Evolutionary conservation across 345 rosid species (phyloP).

Genomic region (Eucalyptus regnans): DNA sequence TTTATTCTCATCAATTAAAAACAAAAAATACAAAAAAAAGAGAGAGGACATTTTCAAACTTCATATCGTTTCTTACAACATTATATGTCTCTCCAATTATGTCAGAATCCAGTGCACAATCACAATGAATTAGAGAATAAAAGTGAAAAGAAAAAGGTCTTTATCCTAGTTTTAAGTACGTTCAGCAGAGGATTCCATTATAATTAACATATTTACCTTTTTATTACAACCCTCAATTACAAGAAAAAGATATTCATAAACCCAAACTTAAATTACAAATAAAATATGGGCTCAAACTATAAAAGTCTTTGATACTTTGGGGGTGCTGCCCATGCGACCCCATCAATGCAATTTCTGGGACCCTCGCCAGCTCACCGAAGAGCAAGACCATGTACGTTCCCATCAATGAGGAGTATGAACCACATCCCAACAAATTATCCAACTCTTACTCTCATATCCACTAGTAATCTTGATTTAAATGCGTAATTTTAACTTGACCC

Average conservation of each 20-base stretch:
- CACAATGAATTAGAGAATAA: background rate
- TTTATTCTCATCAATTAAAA: background rate
- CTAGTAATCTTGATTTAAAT: background rate
- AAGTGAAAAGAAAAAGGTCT: too few species aligned
- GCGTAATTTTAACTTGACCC: background rate
- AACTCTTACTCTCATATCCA: background rate
- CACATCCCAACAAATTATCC: background rate
- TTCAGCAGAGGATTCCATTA: accelerated
- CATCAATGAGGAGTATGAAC: accelerated
- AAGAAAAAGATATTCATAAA: accelerated
- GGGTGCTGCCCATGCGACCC: accelerated
- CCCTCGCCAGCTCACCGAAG: too few species aligned
- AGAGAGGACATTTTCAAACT: background rate
- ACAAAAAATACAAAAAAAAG: accelerated
- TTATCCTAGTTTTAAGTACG: too few species aligned
- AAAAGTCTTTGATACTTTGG: too few species aligned
- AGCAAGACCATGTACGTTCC: accelerated
- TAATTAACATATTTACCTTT: too few species aligned
- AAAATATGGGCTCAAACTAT: too few species aligned
- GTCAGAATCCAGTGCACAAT: background rate
- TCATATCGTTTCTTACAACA: background rate
- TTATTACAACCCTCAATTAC: too few species aligned
- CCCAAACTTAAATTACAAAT: background rate
- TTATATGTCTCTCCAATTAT: background rate
- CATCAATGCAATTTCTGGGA: too few species aligned